Conservation (phyloP, 1,284 basidiomycete genomes). For the Cryptococcus maquisensis region DNA sequence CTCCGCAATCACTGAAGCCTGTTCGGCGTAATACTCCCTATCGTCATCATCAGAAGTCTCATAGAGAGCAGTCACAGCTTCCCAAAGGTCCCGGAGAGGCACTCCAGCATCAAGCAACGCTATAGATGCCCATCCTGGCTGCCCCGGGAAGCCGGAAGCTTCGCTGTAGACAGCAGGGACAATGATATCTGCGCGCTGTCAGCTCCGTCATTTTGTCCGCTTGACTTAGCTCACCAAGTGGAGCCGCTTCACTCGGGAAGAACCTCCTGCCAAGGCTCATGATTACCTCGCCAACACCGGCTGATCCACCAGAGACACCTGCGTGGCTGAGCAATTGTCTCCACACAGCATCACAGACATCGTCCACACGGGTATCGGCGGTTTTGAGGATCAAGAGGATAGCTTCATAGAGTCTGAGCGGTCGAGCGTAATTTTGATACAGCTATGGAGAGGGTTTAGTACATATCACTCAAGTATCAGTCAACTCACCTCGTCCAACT, state of each 20-base stretch:
- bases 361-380: conserved; percentile 84
- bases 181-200: conserved; percentile 31
- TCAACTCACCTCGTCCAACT: conserved; percentile 52
- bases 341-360: conserved; percentile 80
- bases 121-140: conserved; percentile 33
- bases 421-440: conserved; percentile 82
- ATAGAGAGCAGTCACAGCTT: conserved; percentile 26
- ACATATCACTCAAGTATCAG: background rate
- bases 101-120: conserved; percentile 39
- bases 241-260: conserved; percentile 85
- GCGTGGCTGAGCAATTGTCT: conserved; percentile 69
- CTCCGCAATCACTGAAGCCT: conserved; percentile 32
- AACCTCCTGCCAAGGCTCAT: conserved; percentile 74
- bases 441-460: conserved; percentile 54
- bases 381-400: conserved; percentile 90
- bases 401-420: conserved; percentile 75
- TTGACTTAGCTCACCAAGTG: conserved; percentile 65
- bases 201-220: background rate
- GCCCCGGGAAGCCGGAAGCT: background rate
- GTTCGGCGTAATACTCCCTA: conserved; percentile 41
- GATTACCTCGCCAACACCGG: conserved; percentile 48
- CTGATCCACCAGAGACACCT: conserved; percentile 52
- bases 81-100: conserved; percentile 36
- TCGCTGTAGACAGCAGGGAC: conserved; percentile 33
- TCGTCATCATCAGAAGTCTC: conserved; percentile 35